These are phyloP conservation scores for Fennellomyces sp. DNA, from an alignment of 371 early-diverging fungal species.

Conservation along the genomic window DNA sequence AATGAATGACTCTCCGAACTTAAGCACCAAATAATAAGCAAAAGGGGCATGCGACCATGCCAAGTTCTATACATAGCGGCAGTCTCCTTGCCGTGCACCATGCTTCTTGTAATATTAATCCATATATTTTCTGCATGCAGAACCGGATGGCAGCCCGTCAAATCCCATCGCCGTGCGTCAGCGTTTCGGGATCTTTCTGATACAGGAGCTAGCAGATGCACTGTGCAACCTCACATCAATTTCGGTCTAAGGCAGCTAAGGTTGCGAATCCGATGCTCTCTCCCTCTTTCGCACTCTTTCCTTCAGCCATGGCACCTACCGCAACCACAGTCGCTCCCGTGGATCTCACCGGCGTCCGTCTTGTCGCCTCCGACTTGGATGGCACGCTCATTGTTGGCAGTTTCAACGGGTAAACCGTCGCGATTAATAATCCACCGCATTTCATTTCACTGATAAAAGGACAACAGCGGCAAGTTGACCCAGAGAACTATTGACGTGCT, in stretches of 20 bases:
- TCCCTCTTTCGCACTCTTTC: not conserved
- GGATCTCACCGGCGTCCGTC: constrained; percentile 13
- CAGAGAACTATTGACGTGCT: constrained; percentile 29
- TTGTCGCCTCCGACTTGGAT: constrained; percentile 47
- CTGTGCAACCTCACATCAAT: too few species aligned
- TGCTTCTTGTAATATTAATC: too few species aligned
- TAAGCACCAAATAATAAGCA: too few species aligned
- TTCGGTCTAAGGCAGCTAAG: too few species aligned
- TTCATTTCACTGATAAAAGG: not conserved
- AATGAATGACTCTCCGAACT: not conserved
- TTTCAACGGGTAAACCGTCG: constrained; percentile 26
- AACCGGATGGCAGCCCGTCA: too few species aligned
- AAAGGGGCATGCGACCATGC: too few species aligned
- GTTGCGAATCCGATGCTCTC: constrained; percentile 1
- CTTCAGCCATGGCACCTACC: constrained; percentile 8
- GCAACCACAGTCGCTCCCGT: not conserved
- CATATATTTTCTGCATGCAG: not conserved
- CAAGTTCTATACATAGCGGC: not conserved
- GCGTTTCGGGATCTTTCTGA: too few species aligned
- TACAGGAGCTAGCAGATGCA: too few species aligned
- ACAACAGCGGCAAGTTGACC: constrained; percentile 24
- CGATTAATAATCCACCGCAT: not conserved
- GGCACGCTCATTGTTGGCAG: constrained; percentile 35
- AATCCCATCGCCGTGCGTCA: too few species aligned
- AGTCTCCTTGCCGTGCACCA: too few species aligned